Evolutionary conservation across 768 basidiomycete genomes (phyloP).

Genomic region (Dendrothele bispora): DNA sequence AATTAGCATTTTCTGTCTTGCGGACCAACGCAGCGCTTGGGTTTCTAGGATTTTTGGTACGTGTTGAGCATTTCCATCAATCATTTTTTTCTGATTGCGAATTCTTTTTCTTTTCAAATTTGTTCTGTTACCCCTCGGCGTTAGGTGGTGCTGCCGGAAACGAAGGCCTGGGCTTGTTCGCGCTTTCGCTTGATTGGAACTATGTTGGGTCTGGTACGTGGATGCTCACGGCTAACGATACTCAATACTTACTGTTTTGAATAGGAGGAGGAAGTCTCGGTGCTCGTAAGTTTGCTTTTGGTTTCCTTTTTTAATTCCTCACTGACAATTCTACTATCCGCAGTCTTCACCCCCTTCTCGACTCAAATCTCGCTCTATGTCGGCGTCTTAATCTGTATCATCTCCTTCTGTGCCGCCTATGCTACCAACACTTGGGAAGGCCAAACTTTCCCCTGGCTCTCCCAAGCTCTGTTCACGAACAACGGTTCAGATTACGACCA

Average conservation of each 20-base stretch:
- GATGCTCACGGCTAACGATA: neutral
- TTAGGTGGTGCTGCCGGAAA: conserved; percentile 48
- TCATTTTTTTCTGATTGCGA: too few relatives aligned
- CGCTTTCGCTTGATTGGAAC: conserved; percentile 55
- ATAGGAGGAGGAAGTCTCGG: conserved; percentile 44
- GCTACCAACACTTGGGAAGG: conserved; percentile 55
- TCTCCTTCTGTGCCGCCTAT: conserved; percentile 44
- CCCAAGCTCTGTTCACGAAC: conserved; percentile 49
- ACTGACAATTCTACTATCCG: conserved; percentile 25
- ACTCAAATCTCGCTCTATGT: conserved; percentile 52
- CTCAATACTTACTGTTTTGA: neutral
- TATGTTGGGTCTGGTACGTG: conserved; percentile 20
- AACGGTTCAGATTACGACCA: conserved; percentile 57
- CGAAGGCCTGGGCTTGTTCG: conserved; percentile 54
- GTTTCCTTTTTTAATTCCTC: conserved; percentile 21
- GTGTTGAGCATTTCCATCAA: neutral
- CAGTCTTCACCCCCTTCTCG: conserved; percentile 47
- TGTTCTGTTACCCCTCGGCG: too few relatives aligned
- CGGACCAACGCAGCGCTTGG: conserved; percentile 34
- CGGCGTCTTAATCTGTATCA: conserved; percentile 51
- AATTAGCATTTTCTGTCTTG: conserved; percentile 45
- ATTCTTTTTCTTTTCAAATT: neutral
- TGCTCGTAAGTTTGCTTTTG: too few relatives aligned
- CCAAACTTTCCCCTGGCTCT: conserved; percentile 60
- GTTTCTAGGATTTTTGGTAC: conserved; percentile 50